A percentile compares a stretch with the other conserved stretches of the same genome.
Evolutionary conservation across 2,329 filamentous ascomycete species (phyloP).

Genomic region (Fusarium sulawesiense): DNA sequence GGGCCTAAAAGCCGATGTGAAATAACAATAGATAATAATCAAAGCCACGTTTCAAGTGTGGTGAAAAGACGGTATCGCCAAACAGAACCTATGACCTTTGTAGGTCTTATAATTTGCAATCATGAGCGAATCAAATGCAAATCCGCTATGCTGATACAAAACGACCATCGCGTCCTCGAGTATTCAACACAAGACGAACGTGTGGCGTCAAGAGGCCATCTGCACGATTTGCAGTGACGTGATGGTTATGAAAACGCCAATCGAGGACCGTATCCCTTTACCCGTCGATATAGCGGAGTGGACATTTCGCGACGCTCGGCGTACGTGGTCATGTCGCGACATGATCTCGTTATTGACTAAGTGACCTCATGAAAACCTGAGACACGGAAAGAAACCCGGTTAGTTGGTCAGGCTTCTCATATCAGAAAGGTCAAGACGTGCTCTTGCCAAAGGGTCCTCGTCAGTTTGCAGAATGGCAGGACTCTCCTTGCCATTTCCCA

Average conservation of each 20-base stretch:
- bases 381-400: conserved; percentile 30
- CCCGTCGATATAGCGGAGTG: neutral
- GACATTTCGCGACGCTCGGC: conserved; percentile 8
- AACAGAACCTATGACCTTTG: conserved; percentile 9
- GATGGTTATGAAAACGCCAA: neutral
- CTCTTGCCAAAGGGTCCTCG: conserved; percentile 62
- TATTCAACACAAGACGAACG: neutral
- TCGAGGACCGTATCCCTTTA: neutral
- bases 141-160: conserved; percentile 2
- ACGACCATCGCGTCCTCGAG: neutral
- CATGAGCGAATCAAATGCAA: neutral
- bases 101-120: conserved; percentile 1
- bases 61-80: conserved; percentile 9
- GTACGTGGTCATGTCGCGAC: neutral
- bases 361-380: conserved; percentile 48
- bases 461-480: conserved; percentile 66
- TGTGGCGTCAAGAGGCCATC: neutral
- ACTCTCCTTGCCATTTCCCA: conserved; percentile 67
- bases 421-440: conserved; percentile 58
- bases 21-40: conserved; percentile 1
- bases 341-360: conserved; percentile 40
- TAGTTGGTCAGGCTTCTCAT: conserved; percentile 55
- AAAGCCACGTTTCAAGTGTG: neutral
- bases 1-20: conserved; percentile 23
- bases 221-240: neutral